A percentile compares a stretch with the other conserved stretches of the same genome.
Evolutionary conservation across 1,284 basidiomycete genomes (phyloP).

Genomic region (Dichomitus squalens): DNA sequence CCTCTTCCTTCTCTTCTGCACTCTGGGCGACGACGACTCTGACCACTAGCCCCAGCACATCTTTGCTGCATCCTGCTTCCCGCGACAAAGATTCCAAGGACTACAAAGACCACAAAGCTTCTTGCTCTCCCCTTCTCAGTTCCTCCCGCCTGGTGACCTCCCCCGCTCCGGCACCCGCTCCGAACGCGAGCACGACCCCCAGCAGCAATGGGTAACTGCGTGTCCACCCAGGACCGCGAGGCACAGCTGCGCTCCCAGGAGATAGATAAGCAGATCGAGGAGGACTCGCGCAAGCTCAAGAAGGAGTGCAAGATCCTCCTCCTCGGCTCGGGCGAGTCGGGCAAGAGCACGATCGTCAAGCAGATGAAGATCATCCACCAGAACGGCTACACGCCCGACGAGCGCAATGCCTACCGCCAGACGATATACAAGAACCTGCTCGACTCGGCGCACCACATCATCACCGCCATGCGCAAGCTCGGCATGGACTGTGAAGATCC

Average conservation of each 20-base stretch:
- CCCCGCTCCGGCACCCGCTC: conserved; percentile 5
- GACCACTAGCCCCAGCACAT: background rate
- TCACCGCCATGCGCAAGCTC: conserved; percentile 89
- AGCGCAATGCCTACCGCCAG: conserved; percentile 79
- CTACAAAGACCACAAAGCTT: background rate
- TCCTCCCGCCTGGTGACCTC: background rate
- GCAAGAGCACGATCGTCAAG: conserved; percentile 96
- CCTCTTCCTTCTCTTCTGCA: background rate
- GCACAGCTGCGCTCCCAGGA: conserved; percentile 70
- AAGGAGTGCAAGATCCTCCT: conserved; percentile 95
- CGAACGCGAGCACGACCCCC: conserved; percentile 3
- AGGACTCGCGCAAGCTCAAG: conserved; percentile 75
- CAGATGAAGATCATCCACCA: conserved; percentile 99
- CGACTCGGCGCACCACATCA: conserved; percentile 89
- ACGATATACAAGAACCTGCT: conserved; percentile 87
- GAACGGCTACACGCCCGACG: conserved; percentile 84
- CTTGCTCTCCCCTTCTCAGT: background rate
- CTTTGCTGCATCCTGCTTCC: background rate
- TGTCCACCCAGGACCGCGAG: conserved; percentile 58
- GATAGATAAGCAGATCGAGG: conserved; percentile 75
- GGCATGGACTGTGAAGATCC: conserved; percentile 82
- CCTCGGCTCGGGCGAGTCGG: conserved; percentile 84
- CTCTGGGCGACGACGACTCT: background rate
- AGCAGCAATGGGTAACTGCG: conserved; percentile 64
- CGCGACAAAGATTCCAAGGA: background rate